These are phyloP conservation scores for Lablab purpureus DNA, from an alignment of 306 rosid genomes.

Conservation along the genomic window DNA sequence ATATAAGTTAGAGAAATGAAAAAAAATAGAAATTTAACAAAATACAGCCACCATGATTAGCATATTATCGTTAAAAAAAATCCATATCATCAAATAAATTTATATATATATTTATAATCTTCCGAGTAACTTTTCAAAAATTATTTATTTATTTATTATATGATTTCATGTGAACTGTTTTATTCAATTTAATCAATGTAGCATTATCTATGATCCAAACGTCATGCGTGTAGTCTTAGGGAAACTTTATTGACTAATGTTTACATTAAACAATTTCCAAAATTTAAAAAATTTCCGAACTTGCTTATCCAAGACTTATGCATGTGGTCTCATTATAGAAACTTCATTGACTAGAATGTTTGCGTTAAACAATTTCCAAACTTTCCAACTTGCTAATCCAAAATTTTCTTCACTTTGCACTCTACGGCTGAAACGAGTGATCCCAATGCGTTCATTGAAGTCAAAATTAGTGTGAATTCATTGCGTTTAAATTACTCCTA, in stretches of 20 bases:
- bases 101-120: not conserved
- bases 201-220: not conserved
- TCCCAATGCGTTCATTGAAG: not conserved
- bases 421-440: not conserved
- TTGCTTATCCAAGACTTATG: not conserved
- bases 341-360: not conserved
- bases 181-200: not conserved
- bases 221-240: too few relatives aligned
- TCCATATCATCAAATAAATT: not conserved
- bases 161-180: not conserved
- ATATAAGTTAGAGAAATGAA: not conserved
- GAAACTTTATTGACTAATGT: constrained; percentile 1
- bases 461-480: constrained; percentile 17
- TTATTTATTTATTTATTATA: not conserved
- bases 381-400: not conserved
- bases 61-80: not conserved
- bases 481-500: constrained; percentile 7
- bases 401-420: not conserved
- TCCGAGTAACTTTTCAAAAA: not conserved
- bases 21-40: not conserved
- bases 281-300: not conserved
- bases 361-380: too few relatives aligned
- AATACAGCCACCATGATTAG: not conserved
- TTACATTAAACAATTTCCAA: not conserved
- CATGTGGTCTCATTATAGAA: not conserved